Base-by-base conservation (phyloP, 805 yeast species). In the Wickerhamomyces pijperi region DNA sequence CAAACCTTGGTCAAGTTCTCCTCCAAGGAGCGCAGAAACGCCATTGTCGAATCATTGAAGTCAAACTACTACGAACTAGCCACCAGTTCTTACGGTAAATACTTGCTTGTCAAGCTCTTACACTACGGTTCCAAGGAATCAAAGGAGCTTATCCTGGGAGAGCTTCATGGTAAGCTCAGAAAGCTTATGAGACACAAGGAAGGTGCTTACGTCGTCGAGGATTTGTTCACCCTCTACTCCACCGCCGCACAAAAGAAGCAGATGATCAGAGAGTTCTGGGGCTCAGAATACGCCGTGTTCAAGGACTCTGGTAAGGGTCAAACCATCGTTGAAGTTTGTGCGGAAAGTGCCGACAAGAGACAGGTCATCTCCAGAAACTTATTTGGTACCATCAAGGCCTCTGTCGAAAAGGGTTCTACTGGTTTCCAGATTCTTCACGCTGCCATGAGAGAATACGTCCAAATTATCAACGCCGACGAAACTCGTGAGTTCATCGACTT, bases 171-270 rank as follows among this genome's bases (percentile, higher is more conserved):
- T 37, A 79, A 80, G 51, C 74, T 85, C 53, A 73, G 96, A 59
- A 90, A 86, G 62, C 68, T 90, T 42, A 86, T 90, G 92, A 78
- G 94, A 68, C 97, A 90, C 64, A 81, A 83, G 65, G 97, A 90
- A 69, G 98, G 97, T 63, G 97, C 97, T 13, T 87, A 90, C 54
- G 97, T 90, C 32, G 87, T 88, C 47, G 97, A 90, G 63, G 98
- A 90, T 68, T 68, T 85, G 53, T 90, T 69, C 56, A 84, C 85
- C 19, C 73, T 87, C 41, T 90, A 88, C 60, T 76, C 96, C 11
- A 76, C 86, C 19, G 72, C 81, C 23, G 84, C 79, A 46, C 97
- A 90, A 63, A 83, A 76, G 60, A 74, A 76, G 40, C 95, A 85
- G 62, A 88, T 90, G 82, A 76, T 90, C 48, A 77, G 92, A 61